Conservation (phyloP, 129 eudicot species). For the Silybum marianum region DNA sequence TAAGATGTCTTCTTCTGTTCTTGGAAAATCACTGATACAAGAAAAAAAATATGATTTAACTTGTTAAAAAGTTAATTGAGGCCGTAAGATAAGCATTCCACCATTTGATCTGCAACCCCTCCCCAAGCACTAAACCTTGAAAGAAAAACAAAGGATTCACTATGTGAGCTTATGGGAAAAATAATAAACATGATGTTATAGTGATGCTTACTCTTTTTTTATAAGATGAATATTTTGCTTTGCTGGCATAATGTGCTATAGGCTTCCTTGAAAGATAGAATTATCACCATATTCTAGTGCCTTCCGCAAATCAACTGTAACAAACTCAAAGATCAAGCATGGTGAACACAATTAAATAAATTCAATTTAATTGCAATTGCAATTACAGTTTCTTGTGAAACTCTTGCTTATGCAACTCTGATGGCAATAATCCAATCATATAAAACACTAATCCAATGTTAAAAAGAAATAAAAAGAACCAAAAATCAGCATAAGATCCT, state of each 20-base stretch:
- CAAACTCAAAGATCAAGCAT: background rate
- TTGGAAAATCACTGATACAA: too few species aligned
- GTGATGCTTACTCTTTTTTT: constrained; percentile 57
- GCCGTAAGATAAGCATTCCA: too few species aligned
- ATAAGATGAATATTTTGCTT: constrained; percentile 49
- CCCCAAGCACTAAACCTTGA: too few species aligned
- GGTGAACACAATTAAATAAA: background rate
- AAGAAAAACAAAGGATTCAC: too few species aligned
- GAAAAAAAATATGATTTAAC: too few species aligned
- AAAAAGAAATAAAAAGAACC: too few species aligned
- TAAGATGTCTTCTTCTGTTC: too few species aligned
- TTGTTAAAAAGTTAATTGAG: too few species aligned
- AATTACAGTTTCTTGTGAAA: background rate
- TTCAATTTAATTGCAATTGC: background rate
- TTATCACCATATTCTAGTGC: constrained; percentile 77
- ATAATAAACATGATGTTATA: background rate
- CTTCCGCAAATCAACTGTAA: constrained; percentile 44
- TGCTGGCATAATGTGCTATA: constrained; percentile 84
- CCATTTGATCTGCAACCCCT: too few species aligned
- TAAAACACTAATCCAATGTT: too few species aligned
- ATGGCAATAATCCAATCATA: background rate
- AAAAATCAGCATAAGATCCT: too few species aligned
- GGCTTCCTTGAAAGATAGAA: constrained; percentile 88
- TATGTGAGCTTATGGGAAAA: too few species aligned
- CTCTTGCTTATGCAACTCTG: background rate